phyloP scores from a whole-genome alignment of 306 rosid genomes.

The Quillaja saponaria region DNA sequence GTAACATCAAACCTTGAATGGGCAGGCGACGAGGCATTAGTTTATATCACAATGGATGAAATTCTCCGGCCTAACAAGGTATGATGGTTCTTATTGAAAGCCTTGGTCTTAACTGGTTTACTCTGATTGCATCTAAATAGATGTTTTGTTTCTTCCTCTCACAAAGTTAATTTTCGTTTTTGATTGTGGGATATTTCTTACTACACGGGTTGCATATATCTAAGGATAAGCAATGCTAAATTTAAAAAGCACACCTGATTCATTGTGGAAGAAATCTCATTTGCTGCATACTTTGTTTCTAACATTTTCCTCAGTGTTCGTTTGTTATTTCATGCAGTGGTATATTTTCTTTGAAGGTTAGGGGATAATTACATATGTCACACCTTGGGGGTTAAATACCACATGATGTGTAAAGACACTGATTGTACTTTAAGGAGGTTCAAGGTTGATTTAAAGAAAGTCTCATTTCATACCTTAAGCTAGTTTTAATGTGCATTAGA shows the following conservation, averaged over 20 bases:
- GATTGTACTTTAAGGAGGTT: no score
- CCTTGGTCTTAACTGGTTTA: not conserved
- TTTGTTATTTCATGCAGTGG: no score
- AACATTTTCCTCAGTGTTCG: no score
- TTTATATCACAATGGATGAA: slow-evolving; percentile 78
- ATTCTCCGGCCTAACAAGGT: slow-evolving; percentile 94
- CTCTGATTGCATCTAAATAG: not conserved
- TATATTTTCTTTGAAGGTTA: no score
- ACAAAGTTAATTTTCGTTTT: not conserved
- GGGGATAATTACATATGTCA: no score
- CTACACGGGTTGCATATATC: not conserved
- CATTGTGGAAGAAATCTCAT: no score
- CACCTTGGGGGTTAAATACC: no score
- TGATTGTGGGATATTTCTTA: not conserved
- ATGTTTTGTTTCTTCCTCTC: not conserved
- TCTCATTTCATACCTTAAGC: no score
- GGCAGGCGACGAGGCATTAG: slow-evolving; percentile 70
- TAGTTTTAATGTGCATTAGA: no score
- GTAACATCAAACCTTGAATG: slow-evolving; percentile 64
- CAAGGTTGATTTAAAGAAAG: no score
- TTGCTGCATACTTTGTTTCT: no score
- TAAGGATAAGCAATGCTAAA: slow-evolving; percentile 6
- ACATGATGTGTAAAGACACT: no score
- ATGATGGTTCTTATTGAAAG: slow-evolving; percentile 16
- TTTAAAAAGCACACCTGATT: not conserved